phyloP scores from a whole-genome alignment of 768 basidiomycete genomes.

The Tylopilus plumbeoviolaceoides region DNA sequence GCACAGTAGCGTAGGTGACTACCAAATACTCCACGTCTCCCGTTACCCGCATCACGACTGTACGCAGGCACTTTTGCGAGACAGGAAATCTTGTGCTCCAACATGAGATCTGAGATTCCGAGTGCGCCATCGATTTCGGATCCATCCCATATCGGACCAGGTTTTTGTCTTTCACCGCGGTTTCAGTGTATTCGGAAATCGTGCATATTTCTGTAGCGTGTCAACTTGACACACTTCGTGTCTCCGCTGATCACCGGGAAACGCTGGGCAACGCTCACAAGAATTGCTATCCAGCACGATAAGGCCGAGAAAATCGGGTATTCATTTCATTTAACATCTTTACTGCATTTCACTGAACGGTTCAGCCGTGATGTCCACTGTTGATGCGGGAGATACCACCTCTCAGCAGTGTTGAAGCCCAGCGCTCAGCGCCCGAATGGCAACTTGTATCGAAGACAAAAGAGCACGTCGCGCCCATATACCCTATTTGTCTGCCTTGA shows the following conservation, averaged over 20 bases:
- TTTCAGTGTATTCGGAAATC: not conserved
- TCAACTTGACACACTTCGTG: not conserved
- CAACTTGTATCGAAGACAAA: not conserved
- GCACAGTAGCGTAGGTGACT: no score
- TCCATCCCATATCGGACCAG: not conserved
- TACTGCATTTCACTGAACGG: not conserved
- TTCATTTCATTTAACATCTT: not conserved
- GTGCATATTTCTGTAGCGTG: not conserved
- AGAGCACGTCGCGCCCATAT: not conserved
- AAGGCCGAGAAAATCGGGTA: not conserved
- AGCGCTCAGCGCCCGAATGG: not conserved
- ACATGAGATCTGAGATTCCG: no score
- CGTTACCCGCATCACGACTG: no score
- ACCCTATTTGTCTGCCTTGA: not conserved
- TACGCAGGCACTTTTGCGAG: no score
- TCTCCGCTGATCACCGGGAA: not conserved
- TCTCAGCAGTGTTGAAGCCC: not conserved
- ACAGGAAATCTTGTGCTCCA: no score
- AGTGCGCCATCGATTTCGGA: not conserved
- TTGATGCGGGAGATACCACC: not conserved
- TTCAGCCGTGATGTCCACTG: not conserved
- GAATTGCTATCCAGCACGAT: not conserved
- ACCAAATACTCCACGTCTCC: no score
- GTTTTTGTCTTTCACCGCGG: not conserved
- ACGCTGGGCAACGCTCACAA: no score